These are phyloP conservation scores for Gossypium laxum DNA, from an alignment of 441 rosid genomes.

Conservation along the genomic window DNA sequence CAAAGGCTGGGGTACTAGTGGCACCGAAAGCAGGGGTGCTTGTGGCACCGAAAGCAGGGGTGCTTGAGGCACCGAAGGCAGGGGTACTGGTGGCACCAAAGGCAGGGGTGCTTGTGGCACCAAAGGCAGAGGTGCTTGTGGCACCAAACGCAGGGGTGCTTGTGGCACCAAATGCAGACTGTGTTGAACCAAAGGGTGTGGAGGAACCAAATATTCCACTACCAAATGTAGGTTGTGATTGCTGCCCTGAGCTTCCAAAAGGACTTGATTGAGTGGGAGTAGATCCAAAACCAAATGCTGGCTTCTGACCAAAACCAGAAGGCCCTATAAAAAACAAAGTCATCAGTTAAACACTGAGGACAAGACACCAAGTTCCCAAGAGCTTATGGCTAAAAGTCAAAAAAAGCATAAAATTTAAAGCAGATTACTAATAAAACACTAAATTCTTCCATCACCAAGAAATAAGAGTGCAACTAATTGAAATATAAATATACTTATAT, in stretches of 20 bases:
- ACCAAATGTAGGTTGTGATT: constrained; percentile 79
- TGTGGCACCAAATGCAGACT: constrained; percentile 49
- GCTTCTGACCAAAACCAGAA: constrained; percentile 58
- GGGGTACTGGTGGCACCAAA: constrained; percentile 44
- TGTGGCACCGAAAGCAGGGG: constrained; percentile 24
- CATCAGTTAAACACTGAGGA: neutral
- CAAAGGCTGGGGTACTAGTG: too few species aligned
- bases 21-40: constrained; percentile 37
- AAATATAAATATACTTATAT: too few species aligned
- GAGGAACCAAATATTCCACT: constrained; percentile 59
- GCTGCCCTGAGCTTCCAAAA: constrained; percentile 70
- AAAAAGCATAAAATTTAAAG: neutral
- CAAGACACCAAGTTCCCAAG: constrained; percentile 5
- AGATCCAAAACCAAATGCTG: constrained; percentile 68
- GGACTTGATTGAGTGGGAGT: constrained; percentile 54
- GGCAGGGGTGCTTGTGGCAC: constrained; percentile 40
- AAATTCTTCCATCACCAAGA: neutral
- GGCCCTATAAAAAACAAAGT: constrained; percentile 29
- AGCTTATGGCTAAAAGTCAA: neutral
- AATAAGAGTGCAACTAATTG: neutral
- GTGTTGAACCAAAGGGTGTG: constrained; percentile 51
- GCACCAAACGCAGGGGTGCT: constrained; percentile 44
- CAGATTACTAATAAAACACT: neutral
- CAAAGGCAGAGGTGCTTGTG: constrained; percentile 43
- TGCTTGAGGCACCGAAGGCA: constrained; percentile 49